Evolutionary conservation across 2,329 filamentous ascomycete species (phyloP).

Genomic region (Penicillium concentricum): DNA sequence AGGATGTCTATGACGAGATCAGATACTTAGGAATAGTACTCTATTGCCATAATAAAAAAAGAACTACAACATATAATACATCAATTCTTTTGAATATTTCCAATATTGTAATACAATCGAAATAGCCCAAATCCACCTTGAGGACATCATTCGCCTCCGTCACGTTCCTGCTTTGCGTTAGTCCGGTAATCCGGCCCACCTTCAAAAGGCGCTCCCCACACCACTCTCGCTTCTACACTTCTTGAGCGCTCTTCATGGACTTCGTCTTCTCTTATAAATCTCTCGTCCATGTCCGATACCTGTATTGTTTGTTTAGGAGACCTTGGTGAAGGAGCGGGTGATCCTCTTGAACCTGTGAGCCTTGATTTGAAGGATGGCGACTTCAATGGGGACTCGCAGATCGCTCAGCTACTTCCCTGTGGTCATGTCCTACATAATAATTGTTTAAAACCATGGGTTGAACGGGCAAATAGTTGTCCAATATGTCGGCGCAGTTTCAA

Average conservation of each 20-base stretch:
- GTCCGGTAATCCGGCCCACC: constrained; percentile 36
- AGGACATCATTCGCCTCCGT: constrained; percentile 26
- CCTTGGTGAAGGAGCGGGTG: constrained; percentile 59
- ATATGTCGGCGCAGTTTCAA: constrained; percentile 95
- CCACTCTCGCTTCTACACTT: constrained; percentile 28
- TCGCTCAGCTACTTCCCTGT: constrained; percentile 70
- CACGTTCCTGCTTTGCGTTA: constrained; percentile 46
- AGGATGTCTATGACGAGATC: background rate
- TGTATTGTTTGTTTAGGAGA: constrained; percentile 73
- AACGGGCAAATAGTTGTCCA: constrained; percentile 95
- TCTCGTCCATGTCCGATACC: constrained; percentile 60
- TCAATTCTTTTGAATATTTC: background rate
- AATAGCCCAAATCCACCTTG: background rate
- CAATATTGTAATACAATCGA: background rate
- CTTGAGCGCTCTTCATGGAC: constrained; percentile 25
- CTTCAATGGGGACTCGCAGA: constrained; percentile 44
- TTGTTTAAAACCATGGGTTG: constrained; percentile 90
- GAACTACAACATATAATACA: background rate
- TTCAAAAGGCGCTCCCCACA: constrained; percentile 43
- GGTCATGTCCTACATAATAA: constrained; percentile 90
- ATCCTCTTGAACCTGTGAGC: constrained; percentile 46
- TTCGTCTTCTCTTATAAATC: constrained; percentile 21
- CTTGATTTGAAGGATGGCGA: constrained; percentile 35
- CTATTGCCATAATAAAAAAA: background rate
- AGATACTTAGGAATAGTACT: background rate